Evolutionary conservation across 108 stramenopile genomes (phyloP).

Genomic region (Mediolabrus comicus): DNA sequence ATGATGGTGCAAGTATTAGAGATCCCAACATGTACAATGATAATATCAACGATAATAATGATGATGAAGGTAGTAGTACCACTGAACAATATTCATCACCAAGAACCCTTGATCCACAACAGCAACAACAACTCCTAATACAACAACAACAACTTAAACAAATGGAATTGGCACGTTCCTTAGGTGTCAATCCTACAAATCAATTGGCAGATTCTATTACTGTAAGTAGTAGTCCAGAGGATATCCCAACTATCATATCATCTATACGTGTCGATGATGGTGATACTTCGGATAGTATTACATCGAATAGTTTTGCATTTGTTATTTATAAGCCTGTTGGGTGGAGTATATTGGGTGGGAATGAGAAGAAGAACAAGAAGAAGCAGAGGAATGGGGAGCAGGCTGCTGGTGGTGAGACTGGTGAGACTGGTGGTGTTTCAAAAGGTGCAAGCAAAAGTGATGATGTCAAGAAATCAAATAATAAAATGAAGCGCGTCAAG

Average conservation of each 20-base stretch:
- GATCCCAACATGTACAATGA: neutral
- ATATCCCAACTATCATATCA: constrained; percentile 53
- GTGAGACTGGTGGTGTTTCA: neutral
- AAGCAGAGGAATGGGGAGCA: neutral
- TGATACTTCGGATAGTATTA: constrained; percentile 30
- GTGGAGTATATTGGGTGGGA: constrained; percentile 74
- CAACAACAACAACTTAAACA: constrained; percentile 24
- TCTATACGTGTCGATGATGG: constrained; percentile 50
- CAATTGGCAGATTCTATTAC: constrained; percentile 62
- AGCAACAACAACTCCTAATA: constrained; percentile 6
- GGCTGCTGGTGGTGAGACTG: neutral
- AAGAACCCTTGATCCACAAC: constrained; percentile 6
- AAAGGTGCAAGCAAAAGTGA: neutral
- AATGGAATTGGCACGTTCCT: constrained; percentile 32
- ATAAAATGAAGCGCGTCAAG: constrained; percentile 40
- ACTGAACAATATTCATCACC: neutral
- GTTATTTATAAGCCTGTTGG: constrained; percentile 76
- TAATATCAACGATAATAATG: constrained; percentile 4
- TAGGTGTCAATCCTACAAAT: constrained; percentile 54
- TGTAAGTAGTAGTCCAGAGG: constrained; percentile 41
- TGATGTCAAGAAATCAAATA: neutral
- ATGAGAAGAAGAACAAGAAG: constrained; percentile 25
- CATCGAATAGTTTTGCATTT: constrained; percentile 66
- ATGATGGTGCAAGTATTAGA: neutral
- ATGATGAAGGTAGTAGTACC: neutral